Base-by-base conservation (phyloP, 1,284 basidiomycete species). In the Irpex sp. region DNA sequence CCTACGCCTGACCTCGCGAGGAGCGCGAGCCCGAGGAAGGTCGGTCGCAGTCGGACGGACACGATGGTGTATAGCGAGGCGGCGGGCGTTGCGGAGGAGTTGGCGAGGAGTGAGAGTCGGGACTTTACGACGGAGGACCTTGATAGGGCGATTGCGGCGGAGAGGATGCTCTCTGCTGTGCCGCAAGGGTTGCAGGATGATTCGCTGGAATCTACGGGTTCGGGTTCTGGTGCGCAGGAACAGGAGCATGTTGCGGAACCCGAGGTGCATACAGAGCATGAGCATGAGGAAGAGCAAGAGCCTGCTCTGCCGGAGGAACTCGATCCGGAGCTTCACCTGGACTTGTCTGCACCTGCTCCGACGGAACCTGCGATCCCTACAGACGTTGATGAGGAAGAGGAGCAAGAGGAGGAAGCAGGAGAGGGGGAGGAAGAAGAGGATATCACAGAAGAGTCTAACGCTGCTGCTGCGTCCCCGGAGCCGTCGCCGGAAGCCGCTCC, bases 51-150 rank as follows among this genome's bases (percentile, higher is more conserved):
- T 65, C 76, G 89, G 60, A 92, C 89, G 15, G 90, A 90, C 68
- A 92, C 90, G 11, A 92, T 92, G 90, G 83, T 92, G 19, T 83
- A 85, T 68, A 85, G 82, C 67, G 89, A 90, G 59, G 81, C 74
- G 0, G 77, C 69, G 59, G 75, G 61, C 58, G 65, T 81, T 51
- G 73, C 72, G 4, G 81, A 83, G 62, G 81, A 83, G 64, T 65
- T 81, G 5, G 72, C 78, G 35, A 79, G 72, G 64, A 65, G 61
- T 54, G 73, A 73, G 13, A 62, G 31, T 33, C 31, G 31, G 31
- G 31, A 61, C 37, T 54, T 62, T 4, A 64, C 66, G 51, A 70
- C 68, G 35, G 68, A 64, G 26, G 71, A 70, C 31, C 63, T 70
- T 26, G 56, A 61, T 33, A 53, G 50, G 9, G 63, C 61, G 26